Percentiles rank a stretch among this genome's conserved stretches.
Evolutionary conservation across 2,329 filamentous ascomycete genomes (phyloP).

Genomic region (Diaporthe sp.): DNA sequence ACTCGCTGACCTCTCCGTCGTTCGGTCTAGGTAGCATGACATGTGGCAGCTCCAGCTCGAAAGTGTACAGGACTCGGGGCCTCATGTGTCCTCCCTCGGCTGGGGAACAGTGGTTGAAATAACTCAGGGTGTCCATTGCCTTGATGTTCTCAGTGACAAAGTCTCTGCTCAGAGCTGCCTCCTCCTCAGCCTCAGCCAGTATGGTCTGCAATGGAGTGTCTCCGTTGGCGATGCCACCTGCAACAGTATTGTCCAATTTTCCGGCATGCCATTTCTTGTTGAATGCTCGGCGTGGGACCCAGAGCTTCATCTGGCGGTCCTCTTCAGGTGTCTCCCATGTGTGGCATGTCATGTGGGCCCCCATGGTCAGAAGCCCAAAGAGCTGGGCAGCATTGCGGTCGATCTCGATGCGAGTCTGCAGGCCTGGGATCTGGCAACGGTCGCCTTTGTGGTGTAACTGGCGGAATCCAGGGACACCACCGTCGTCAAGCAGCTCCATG

Average conservation of each 20-base stretch:
- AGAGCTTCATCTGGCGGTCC: neutral
- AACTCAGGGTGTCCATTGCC: neutral
- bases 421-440: neutral
- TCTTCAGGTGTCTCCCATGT: neutral
- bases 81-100: neutral
- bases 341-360: neutral
- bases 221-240: neutral
- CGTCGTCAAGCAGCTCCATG: neutral
- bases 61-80: neutral
- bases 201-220: constrained; percentile 1
- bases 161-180: neutral
- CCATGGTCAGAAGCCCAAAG: neutral
- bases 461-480: neutral
- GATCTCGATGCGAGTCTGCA: neutral
- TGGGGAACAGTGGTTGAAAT: neutral
- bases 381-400: constrained; percentile 6
- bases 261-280: neutral
- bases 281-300: neutral
- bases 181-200: neutral
- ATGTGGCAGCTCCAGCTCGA: neutral
- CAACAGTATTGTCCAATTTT: constrained; percentile 3
- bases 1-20: neutral
- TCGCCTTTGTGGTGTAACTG: neutral
- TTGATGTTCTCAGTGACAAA: neutral
- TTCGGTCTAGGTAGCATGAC: neutral